Conservation (phyloP, 1,139 yeast species). For the Blastobotrys petasosporus region DNA sequence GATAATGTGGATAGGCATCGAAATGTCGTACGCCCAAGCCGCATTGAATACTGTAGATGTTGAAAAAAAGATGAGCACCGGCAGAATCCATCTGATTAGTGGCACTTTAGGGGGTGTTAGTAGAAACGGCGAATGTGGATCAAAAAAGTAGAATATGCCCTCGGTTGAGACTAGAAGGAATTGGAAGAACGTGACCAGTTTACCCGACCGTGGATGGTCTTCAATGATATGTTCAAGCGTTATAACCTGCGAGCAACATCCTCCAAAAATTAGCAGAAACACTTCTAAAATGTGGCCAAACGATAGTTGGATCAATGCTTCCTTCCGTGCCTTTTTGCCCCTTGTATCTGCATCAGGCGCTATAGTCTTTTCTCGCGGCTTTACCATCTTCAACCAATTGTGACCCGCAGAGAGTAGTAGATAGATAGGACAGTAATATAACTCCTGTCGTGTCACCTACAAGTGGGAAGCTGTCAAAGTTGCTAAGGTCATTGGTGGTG, state of each 20-base stretch:
- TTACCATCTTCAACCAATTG: too few relatives aligned
- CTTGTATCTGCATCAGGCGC: too few relatives aligned
- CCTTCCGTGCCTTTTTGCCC: too few relatives aligned
- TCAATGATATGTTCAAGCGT: constrained; percentile 51
- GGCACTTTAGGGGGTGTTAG: constrained; percentile 38
- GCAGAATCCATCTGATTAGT: constrained; percentile 41
- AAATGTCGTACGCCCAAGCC: constrained; percentile 52
- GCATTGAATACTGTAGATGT: constrained; percentile 53
- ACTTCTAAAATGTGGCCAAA: neutral
- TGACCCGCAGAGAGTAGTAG: too few relatives aligned
- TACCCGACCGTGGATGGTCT: constrained; percentile 40
- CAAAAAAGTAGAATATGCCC: constrained; percentile 30
- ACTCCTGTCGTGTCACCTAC: too few relatives aligned
- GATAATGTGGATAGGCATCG: constrained; percentile 64
- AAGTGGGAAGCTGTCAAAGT: too few relatives aligned
- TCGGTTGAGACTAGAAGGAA: constrained; percentile 49
- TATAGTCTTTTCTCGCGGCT: too few relatives aligned
- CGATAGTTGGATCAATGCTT: too few relatives aligned
- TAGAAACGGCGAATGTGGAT: constrained; percentile 22
- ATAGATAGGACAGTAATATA: too few relatives aligned
- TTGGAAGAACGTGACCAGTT: constrained; percentile 55
- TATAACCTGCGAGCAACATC: constrained; percentile 67
- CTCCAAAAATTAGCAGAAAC: constrained; percentile 50
- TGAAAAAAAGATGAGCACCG: constrained; percentile 47
- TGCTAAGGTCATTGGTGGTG: too few relatives aligned